Evolutionary conservation across 176 grass and related monocot species (phyloP).

Genomic region (Poa pratensis): DNA sequence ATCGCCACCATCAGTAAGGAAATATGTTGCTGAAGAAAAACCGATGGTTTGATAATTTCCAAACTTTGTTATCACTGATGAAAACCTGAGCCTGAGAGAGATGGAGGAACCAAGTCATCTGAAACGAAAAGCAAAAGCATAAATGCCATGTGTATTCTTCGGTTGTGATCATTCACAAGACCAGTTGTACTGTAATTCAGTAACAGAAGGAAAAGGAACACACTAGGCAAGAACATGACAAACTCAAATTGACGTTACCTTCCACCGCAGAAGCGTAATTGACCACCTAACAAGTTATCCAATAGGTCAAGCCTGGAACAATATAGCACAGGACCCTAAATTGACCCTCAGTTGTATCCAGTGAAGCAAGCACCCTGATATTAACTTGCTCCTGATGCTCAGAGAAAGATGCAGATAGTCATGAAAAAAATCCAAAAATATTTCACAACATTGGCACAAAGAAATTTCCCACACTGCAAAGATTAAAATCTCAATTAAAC

Average conservation of each 20-base stretch:
- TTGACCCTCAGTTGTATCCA: background rate
- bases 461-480: too few species aligned
- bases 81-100: constrained; percentile 1
- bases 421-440: too few species aligned
- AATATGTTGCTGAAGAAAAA: constrained; percentile 23
- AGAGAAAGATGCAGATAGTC: background rate
- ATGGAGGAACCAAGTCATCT: constrained; percentile 33
- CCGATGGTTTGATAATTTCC: background rate
- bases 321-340: background rate
- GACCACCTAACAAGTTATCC: constrained; percentile 40
- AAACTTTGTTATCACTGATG: background rate
- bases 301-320: background rate
- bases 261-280: background rate
- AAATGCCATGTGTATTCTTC: constrained; percentile 10
- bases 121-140: constrained; percentile 20
- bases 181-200: background rate
- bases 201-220: constrained; percentile 20
- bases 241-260: constrained; percentile 20
- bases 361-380: background rate
- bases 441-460: too few species aligned
- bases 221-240: background rate
- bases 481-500: too few species aligned
- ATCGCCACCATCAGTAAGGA: constrained; percentile 16
- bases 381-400: background rate
- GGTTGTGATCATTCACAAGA: constrained; percentile 13